Percentiles rank a stretch among this genome's conserved stretches.
Conservation (phyloP, 1,284 basidiomycete genomes). For the Hypsizygus ulmarius region DNA sequence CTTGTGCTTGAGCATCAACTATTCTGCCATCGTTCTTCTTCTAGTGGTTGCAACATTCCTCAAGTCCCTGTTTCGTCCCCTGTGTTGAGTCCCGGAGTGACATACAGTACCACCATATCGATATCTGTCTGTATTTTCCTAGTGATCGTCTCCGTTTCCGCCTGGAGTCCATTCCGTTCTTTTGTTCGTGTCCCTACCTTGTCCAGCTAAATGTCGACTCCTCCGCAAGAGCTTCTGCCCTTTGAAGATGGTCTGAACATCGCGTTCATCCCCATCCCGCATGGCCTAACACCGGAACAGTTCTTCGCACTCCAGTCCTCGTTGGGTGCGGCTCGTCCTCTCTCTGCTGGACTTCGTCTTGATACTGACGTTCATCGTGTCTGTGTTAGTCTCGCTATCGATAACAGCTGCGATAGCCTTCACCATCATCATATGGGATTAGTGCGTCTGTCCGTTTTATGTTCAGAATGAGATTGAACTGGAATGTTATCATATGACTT, state of each 20-base stretch:
- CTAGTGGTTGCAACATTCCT: no score
- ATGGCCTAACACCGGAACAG: constrained; percentile 13
- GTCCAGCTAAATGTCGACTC: constrained; percentile 6
- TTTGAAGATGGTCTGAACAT: constrained; percentile 1
- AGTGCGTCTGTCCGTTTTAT: constrained; percentile 5
- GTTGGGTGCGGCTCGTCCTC: constrained; percentile 5
- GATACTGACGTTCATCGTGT: neutral
- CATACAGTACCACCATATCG: no score
- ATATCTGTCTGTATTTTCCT: no score
- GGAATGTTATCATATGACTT: neutral
- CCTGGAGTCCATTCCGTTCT: no score
- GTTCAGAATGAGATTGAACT: neutral
- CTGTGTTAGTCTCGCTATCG: constrained; percentile 11
- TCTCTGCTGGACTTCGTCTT: neutral
- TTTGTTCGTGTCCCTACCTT: no score
- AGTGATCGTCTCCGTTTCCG: no score
- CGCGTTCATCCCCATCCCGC: constrained; percentile 13
- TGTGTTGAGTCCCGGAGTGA: no score
- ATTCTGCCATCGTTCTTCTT: no score
- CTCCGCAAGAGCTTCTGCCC: neutral
- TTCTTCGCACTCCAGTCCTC: constrained; percentile 13
- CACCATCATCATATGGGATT: constrained; percentile 15
- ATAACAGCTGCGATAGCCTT: constrained; percentile 15
- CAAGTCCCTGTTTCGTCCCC: no score
- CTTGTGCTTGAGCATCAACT: no score